phyloP scores from a whole-genome alignment of 108 stramenopile species.

The Licmophora abbreviata region DNA sequence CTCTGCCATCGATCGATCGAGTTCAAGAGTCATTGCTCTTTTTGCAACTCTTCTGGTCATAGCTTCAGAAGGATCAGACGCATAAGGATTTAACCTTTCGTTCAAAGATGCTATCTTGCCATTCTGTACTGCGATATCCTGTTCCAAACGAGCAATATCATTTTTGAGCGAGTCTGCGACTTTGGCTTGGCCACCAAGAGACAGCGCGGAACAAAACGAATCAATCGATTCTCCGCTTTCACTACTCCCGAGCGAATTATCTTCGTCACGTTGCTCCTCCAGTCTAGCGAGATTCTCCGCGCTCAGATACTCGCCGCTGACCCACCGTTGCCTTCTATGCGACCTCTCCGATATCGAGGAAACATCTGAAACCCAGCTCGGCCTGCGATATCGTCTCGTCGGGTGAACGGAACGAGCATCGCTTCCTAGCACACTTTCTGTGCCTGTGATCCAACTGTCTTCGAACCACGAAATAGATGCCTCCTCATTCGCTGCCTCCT shows the following conservation, averaged over 20 bases:
- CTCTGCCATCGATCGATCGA: conserved; percentile 33
- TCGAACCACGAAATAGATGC: conserved; percentile 36
- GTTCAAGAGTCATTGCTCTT: conserved; percentile 12
- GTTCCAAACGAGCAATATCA: conserved; percentile 14
- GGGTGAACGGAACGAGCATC: conserved; percentile 11
- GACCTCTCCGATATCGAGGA: conserved; percentile 38
- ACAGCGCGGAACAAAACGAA: conserved; percentile 58
- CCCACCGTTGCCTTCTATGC: conserved; percentile 4
- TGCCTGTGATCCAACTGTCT: conserved; percentile 38
- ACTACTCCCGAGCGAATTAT: too few relatives aligned
- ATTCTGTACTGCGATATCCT: conserved; percentile 12
- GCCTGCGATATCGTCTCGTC: conserved; percentile 10
- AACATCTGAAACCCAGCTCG: conserved; percentile 44
- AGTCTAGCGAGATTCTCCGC: conserved; percentile 57
- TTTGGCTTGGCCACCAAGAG: conserved; percentile 27
- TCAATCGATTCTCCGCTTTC: conserved; percentile 27
- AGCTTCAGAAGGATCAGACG: conserved; percentile 2
- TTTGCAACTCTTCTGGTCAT: conserved; percentile 7
- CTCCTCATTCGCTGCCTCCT: too few relatives aligned
- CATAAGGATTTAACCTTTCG: not conserved
- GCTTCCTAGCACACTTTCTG: conserved; percentile 28
- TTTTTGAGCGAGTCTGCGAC: conserved; percentile 26
- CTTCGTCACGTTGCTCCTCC: conserved; percentile 31
- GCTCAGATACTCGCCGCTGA: conserved; percentile 30
- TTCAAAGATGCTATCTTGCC: conserved; percentile 8